Evolutionary conservation across 176 grass and related monocot species (phyloP).

Genomic region (Oryza rufipogon): DNA sequence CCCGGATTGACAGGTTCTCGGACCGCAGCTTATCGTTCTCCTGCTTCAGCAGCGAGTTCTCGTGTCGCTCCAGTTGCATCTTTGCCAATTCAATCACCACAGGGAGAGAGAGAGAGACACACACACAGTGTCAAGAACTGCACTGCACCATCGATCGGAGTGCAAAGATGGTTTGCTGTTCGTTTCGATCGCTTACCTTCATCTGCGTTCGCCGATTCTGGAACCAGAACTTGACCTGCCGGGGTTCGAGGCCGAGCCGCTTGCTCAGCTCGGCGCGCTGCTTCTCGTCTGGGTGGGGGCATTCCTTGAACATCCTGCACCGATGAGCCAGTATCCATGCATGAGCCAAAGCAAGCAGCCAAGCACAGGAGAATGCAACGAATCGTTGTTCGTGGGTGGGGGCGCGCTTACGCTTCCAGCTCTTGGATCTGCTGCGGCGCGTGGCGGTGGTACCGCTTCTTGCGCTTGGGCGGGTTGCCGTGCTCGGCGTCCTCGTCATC

Average conservation of each 20-base stretch:
- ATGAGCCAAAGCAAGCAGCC: not conserved
- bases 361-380: not conserved
- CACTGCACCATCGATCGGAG: not conserved
- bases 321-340: not conserved
- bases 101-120: not conserved
- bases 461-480: slow-evolving; percentile 60
- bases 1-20: slow-evolving; percentile 74
- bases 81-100: slow-evolving; percentile 41
- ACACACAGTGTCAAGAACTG: not conserved
- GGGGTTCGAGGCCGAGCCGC: slow-evolving; percentile 57
- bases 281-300: slow-evolving; percentile 76
- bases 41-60: slow-evolving; percentile 69
- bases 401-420: slow-evolving; percentile 69
- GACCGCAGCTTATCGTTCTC: slow-evolving; percentile 85
- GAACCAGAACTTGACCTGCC: slow-evolving; percentile 99
- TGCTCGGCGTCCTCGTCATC: slow-evolving; percentile 44
- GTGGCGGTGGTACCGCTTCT: slow-evolving; percentile 77
- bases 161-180: not conserved
- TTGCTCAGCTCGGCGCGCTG: slow-evolving; percentile 66
- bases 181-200: slow-evolving; percentile 54
- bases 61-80: slow-evolving; percentile 66
- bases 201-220: slow-evolving; percentile 83
- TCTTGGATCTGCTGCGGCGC: slow-evolving; percentile 83
- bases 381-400: not conserved
- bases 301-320: slow-evolving; percentile 77